These are phyloP conservation scores for Cladochytrium replicatum DNA, from an alignment of 192 early-diverging fungal genomes.

Conservation along the genomic window DNA sequence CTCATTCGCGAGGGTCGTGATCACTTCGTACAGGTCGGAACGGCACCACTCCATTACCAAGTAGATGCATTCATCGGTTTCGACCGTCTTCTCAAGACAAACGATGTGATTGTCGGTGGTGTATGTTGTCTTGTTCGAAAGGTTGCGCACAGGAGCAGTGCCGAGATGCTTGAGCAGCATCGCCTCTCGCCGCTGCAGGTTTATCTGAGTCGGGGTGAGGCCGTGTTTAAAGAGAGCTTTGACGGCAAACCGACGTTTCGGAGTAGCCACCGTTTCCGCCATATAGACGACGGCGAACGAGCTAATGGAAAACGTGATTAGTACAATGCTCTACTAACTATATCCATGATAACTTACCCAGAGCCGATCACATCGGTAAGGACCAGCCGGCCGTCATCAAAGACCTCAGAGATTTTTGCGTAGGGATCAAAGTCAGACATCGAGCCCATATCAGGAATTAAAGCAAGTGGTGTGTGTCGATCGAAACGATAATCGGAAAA, in stretches of 20 bases:
- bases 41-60: conserved; percentile 22
- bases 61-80: conserved; percentile 15
- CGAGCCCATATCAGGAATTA: no score
- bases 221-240: not conserved
- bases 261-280: conserved; percentile 3
- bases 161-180: not conserved
- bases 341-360: no score
- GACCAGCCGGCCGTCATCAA: conserved; percentile 11
- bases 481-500: no score
- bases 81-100: conserved; percentile 5
- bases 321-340: no score
- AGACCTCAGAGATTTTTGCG: not conserved
- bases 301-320: no score
- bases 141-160: no score
- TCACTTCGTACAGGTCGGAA: conserved; percentile 26
- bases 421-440: no score
- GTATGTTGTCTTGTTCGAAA: no score
- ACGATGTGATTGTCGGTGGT: conserved; percentile 12
- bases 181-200: not conserved
- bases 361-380: conserved; percentile 28
- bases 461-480: no score
- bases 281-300: conserved; percentile 40
- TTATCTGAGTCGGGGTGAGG: not conserved
- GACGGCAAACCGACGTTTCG: not conserved
- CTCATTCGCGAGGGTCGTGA: no score